Evolutionary conservation across 768 basidiomycete species (phyloP).

Genomic region (Lactarius sp.): DNA sequence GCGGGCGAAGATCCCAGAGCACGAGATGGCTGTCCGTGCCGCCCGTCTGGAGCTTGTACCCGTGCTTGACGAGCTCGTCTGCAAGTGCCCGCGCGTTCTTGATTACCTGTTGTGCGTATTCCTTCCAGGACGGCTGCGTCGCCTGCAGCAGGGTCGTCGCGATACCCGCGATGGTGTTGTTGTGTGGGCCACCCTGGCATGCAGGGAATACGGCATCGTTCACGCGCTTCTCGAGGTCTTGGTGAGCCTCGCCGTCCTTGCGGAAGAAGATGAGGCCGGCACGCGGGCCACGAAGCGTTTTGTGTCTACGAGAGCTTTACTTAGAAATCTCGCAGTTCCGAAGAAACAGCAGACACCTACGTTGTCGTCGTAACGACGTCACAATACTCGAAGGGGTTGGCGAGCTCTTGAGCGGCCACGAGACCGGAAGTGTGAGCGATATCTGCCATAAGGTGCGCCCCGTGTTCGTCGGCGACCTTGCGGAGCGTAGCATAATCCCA

Average conservation of each 20-base stretch:
- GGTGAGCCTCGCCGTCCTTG: conserved; percentile 74
- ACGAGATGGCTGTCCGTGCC: conserved; percentile 98
- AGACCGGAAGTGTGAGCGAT: conserved; percentile 98
- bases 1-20: conserved; percentile 94
- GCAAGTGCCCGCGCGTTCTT: conserved; percentile 80
- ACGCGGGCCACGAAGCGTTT: conserved; percentile 96
- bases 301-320: conserved; percentile 57
- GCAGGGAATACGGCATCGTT: conserved; percentile 99
- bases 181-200: conserved; percentile 99
- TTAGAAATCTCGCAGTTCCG: neutral
- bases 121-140: conserved; percentile 81
- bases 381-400: conserved; percentile 91
- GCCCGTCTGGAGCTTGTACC: conserved; percentile 94
- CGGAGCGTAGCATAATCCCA: conserved; percentile 91
- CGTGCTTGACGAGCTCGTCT: conserved; percentile 61
- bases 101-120: conserved; percentile 93
- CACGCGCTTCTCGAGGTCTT: conserved; percentile 93
- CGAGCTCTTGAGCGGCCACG: conserved; percentile 86
- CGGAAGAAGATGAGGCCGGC: conserved; percentile 99
- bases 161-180: conserved; percentile 95
- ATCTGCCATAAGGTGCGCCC: conserved; percentile 91
- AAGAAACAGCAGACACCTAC: conserved; percentile 38
- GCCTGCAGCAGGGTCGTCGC: conserved; percentile 92
- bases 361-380: conserved; percentile 98
- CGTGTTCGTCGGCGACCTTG: conserved; percentile 78